Evolutionary conservation across 2,329 filamentous ascomycete species (phyloP).

Genomic region (Karstenula rhodostoma): DNA sequence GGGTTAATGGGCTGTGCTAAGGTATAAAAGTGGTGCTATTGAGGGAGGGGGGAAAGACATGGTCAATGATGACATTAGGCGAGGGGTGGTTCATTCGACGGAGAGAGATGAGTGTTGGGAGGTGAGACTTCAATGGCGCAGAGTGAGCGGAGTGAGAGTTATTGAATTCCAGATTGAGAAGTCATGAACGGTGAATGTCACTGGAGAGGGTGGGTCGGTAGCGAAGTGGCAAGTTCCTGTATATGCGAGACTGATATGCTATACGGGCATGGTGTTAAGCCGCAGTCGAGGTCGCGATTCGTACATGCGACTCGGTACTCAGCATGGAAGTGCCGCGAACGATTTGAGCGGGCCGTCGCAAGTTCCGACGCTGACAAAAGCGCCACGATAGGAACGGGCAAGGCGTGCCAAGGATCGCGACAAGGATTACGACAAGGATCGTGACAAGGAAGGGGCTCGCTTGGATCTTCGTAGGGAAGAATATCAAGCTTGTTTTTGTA

Average conservation of each 20-base stretch:
- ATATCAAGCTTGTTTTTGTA: neutral
- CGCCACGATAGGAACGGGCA: conserved; percentile 12
- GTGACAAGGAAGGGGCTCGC: conserved; percentile 1
- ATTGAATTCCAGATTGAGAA: neutral
- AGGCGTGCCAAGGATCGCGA: conserved; percentile 6
- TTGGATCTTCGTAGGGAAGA: neutral
- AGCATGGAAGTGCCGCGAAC: conserved; percentile 1
- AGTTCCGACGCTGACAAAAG: neutral
- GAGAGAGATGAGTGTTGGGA: conserved; percentile 7
- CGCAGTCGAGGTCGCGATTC: neutral
- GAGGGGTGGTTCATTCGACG: conserved; percentile 3
- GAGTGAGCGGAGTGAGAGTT: neutral
- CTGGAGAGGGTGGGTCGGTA: neutral
- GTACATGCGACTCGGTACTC: neutral
- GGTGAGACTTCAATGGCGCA: neutral
- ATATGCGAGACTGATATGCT: neutral
- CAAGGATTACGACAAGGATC: conserved; percentile 9
- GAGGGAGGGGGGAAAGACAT: neutral
- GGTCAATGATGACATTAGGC: neutral
- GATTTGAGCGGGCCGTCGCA: conserved; percentile 5
- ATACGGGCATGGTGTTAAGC: neutral
- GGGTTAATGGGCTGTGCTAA: neutral
- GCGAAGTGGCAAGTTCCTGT: neutral
- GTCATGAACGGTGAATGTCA: neutral
- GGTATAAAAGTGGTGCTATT: neutral